Conservation (phyloP, 1,284 basidiomycete genomes). For the Grifola frondosa region DNA sequence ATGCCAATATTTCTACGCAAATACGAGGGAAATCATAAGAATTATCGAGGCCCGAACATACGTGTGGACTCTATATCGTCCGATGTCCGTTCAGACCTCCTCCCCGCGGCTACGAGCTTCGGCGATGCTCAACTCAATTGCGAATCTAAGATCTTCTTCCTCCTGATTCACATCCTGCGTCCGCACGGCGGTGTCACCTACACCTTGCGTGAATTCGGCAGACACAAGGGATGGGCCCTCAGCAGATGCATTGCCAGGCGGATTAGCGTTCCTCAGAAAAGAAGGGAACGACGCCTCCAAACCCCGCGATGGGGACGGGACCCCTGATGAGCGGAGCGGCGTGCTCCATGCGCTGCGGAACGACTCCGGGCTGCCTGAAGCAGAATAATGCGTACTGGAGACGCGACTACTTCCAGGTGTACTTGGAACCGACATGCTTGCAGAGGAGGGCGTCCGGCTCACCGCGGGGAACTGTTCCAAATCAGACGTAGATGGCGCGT, state of each 20-base stretch:
- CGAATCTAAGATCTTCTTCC: conserved; percentile 30
- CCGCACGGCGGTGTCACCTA: not conserved
- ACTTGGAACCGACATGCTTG: conserved; percentile 17
- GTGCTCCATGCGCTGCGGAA: conserved; percentile 33
- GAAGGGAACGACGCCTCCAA: conserved; percentile 4
- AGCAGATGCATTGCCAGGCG: not conserved
- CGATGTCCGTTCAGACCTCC: conserved; percentile 21
- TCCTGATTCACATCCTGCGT: conserved; percentile 15
- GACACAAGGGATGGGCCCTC: conserved; percentile 4
- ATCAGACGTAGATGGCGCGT: conserved; percentile 13
- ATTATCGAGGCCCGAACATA: too few species aligned
- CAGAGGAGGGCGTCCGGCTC: conserved; percentile 23
- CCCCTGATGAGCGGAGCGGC: conserved; percentile 26
- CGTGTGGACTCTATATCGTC: too few species aligned
- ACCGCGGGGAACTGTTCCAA: conserved; percentile 23
- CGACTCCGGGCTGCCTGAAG: conserved; percentile 27
- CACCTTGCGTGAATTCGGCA: conserved; percentile 5
- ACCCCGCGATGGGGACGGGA: conserved; percentile 19
- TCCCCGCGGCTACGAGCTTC: conserved; percentile 34
- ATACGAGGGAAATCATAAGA: too few species aligned
- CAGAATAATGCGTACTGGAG: conserved; percentile 12
- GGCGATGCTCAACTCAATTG: conserved; percentile 34
- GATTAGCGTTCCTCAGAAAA: not conserved
- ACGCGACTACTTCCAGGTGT: conserved; percentile 4
- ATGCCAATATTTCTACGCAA: too few species aligned